Evolutionary conservation across 441 rosid genomes (phyloP), one percentile per base, ranked within the genome.

Genomic region (Metrosideros polymorpha): DNA sequence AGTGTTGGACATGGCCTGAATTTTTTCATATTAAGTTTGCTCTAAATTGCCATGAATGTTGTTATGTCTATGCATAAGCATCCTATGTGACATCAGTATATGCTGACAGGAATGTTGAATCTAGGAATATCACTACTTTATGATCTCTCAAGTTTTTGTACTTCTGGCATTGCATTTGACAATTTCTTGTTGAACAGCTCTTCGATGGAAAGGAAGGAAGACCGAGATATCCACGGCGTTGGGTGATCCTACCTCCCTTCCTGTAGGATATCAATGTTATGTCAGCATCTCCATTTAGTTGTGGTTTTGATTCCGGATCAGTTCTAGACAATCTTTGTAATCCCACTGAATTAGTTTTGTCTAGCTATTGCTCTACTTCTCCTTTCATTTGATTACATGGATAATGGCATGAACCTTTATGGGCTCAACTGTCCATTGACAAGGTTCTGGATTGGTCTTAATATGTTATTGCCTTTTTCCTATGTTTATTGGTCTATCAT

Each of bases 161-260:
- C n/a, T 71, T 71, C 79, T 71, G 47, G 79, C 79, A 5, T 39
- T 71, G 79, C 79, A 35, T 35, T 71, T 71, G 79, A 71, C 79
- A 71, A 35, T 82, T 18, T 86, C 83, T 59, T 82, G 75, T 30
- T 86, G 83, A 86, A 87, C 94, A 97, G 98, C 91, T 96, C 83
- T 97, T 97, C 75, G 97, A 97, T 87, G 98, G 97, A 27, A 97
- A 95, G 91, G 98, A 96, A 15, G 99, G 98, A 84, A 93, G 94
- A 86, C 95, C 96, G 1, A 94, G 91, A 90, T 96, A 96, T 91
- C 99, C 98, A 43, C 92, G 96, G 83, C 89, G 98, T 87, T 97
- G 97, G 96, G 94, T 97, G 29, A 96, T 97, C 84, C 88, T 96
- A 49, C 98, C 98, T 43, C 98, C 96, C 17, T 94, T 96, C 91